These are phyloP conservation scores for Cryomyces minteri DNA, from an alignment of 495 filamentous ascomycete genomes.

Conservation along the genomic window DNA sequence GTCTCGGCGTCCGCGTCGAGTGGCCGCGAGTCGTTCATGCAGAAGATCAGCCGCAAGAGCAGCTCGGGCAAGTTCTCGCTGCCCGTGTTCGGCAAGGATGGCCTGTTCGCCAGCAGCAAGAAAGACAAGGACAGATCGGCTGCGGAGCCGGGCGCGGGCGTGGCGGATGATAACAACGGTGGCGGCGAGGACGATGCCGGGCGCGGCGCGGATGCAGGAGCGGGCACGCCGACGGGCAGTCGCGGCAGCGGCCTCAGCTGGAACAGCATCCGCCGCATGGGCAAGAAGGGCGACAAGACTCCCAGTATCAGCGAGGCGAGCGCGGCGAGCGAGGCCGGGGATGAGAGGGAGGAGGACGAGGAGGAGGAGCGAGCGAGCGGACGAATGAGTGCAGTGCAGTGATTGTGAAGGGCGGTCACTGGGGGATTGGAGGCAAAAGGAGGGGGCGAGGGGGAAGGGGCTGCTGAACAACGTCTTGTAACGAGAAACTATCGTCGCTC, in stretches of 20 bases:
- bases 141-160: constrained; percentile 4
- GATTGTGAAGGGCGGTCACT: too few relatives aligned
- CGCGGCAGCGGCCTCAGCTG: background rate
- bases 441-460: too few relatives aligned
- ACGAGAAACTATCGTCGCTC: too few relatives aligned
- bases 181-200: background rate
- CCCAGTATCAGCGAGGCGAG: constrained; percentile 3
- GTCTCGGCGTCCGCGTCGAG: background rate
- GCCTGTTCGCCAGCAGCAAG: constrained; percentile 9
- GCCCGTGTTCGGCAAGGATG: constrained; percentile 13
- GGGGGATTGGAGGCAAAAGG: too few relatives aligned
- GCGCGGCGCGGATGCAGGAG: background rate
- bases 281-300: constrained; percentile 1
- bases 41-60: constrained; percentile 20
- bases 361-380: background rate
- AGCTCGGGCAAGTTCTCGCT: constrained; percentile 16
- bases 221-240: background rate
- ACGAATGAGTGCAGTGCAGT: too few relatives aligned
- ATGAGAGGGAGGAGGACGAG: background rate
- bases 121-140: constrained; percentile 5
- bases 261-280: background rate
- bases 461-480: too few relatives aligned
- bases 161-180: background rate
- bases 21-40: constrained; percentile 19
- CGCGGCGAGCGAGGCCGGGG: background rate